A percentile compares a stretch with the other conserved stretches of the same genome.
Evolutionary conservation across 805 yeast genomes (phyloP).

Genomic region (Candida khao-thaluensis): DNA sequence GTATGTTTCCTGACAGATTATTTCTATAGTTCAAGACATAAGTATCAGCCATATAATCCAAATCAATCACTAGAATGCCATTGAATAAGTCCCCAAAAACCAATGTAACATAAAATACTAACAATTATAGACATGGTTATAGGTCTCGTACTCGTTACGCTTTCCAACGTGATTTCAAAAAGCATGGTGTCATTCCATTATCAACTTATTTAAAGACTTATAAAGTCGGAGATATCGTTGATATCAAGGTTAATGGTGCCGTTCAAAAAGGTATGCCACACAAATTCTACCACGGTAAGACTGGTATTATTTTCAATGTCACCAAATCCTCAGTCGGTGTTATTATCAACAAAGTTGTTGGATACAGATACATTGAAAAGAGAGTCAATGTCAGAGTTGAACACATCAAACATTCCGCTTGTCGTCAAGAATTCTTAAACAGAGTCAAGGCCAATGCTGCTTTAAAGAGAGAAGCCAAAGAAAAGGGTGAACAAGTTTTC

Average conservation of each 20-base stretch:
- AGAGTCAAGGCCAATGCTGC: slow-evolving; percentile 98
- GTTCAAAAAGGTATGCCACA: slow-evolving; percentile 99
- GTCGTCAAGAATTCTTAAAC: slow-evolving; percentile 98
- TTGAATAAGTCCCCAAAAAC: too few species aligned
- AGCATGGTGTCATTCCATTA: slow-evolving; percentile 91
- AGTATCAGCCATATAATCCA: too few species aligned
- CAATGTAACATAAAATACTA: too few species aligned
- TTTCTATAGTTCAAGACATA: too few species aligned
- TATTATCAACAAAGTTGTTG: slow-evolving; percentile 96
- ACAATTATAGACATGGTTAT: slow-evolving; percentile 72
- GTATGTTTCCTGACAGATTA: too few species aligned
- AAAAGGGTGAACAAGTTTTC: slow-evolving; percentile 82
- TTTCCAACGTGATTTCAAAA: slow-evolving; percentile 99
- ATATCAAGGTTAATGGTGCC: slow-evolving; percentile 98
- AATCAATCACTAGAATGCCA: too few species aligned
- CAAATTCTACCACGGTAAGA: slow-evolving; percentile 99
- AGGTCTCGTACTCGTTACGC: slow-evolving; percentile 99
- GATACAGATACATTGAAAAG: slow-evolving; percentile 98
- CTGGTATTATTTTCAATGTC: slow-evolving; percentile 98
- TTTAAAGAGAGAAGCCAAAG: slow-evolving; percentile 91
- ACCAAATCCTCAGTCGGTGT: slow-evolving; percentile 99
- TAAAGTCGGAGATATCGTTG: slow-evolving; percentile 99
- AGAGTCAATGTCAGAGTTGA: slow-evolving; percentile 98
- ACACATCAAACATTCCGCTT: slow-evolving; percentile 99
- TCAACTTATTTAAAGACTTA: slow-evolving; percentile 96